phyloP scores from a whole-genome alignment of 345 rosid genomes.

The Gossypium raimondii region DNA sequence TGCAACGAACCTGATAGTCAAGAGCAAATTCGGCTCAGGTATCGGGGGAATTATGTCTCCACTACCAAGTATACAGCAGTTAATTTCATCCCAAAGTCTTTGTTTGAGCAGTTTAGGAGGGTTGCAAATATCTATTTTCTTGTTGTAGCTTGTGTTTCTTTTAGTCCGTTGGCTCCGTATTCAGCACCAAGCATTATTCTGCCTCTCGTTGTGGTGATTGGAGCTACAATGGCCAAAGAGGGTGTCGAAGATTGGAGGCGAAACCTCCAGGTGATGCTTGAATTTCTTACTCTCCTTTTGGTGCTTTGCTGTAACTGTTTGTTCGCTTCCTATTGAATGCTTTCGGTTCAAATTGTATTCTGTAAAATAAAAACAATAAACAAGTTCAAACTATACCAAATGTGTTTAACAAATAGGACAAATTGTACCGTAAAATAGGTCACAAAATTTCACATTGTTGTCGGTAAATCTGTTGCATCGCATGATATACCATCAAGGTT shows the following conservation, averaged over 20 bases:
- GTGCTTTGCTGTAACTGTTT: background rate
- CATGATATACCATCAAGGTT: background rate
- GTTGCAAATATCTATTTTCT: conserved; percentile 89
- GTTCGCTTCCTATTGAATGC: background rate
- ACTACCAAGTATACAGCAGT: conserved; percentile 70
- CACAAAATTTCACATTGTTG: background rate
- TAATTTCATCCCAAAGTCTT: conserved; percentile 87
- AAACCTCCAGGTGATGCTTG: conserved; percentile 54
- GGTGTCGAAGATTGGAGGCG: conserved; percentile 83
- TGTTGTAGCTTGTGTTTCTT: conserved; percentile 79
- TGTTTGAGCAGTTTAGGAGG: conserved; percentile 97
- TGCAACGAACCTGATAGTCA: conserved; percentile 80
- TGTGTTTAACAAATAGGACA: background rate
- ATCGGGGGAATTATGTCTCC: conserved; percentile 78
- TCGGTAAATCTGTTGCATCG: background rate
- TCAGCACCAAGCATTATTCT: conserved; percentile 62
- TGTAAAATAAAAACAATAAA: background rate
- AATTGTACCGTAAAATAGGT: background rate
- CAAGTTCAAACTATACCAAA: background rate
- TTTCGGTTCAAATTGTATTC: background rate
- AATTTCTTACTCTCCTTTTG: background rate
- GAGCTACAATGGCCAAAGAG: conserved; percentile 84
- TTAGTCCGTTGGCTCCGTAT: conserved; percentile 86
- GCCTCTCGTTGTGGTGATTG: conserved; percentile 75
- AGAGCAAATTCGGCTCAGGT: conserved; percentile 49